phyloP scores from a whole-genome alignment of 2,329 filamentous ascomycete genomes.

The Talaromyces sp. region DNA sequence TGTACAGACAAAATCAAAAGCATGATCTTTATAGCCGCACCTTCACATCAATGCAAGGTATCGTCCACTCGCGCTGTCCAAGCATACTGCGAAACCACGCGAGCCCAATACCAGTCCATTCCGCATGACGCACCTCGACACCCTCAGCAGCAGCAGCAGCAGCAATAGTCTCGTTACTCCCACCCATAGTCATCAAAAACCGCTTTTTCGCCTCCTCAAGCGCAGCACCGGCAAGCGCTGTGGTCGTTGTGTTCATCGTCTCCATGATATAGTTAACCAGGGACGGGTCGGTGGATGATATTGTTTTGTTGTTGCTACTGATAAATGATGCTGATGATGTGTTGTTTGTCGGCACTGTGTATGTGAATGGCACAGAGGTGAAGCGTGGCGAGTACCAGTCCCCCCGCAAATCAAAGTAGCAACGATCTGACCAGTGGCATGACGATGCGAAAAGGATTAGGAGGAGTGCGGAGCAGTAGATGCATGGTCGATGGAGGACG shows the following conservation, averaged over 20 bases:
- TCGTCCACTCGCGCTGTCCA: conserved; percentile 78
- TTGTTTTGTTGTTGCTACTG: neutral
- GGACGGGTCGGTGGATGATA: conserved; percentile 19
- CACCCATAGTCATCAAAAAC: conserved; percentile 4
- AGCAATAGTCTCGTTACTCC: neutral
- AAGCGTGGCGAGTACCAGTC: conserved; percentile 89
- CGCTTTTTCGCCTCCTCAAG: conserved; percentile 53
- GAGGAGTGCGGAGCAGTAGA: conserved; percentile 95
- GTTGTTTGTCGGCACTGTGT: conserved; percentile 14
- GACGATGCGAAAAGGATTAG: conserved; percentile 90
- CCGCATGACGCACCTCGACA: conserved; percentile 30
- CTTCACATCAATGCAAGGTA: conserved; percentile 86
- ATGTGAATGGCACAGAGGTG: conserved; percentile 29
- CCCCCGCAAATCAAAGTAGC: conserved; percentile 85
- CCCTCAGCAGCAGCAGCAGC: neutral
- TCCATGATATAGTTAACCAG: conserved; percentile 35
- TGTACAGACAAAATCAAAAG: neutral
- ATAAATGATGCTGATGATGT: neutral
- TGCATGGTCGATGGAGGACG: conserved; percentile 91
- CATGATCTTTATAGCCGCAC: conserved; percentile 57
- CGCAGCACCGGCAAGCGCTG: conserved; percentile 60
- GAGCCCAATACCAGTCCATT: conserved; percentile 71
- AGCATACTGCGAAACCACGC: conserved; percentile 82
- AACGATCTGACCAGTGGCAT: conserved; percentile 82
- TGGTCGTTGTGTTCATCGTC: conserved; percentile 63